These are phyloP conservation scores for Atkinsonella texensis DNA, from an alignment of 2,329 filamentous ascomycete genomes.

Conservation along the genomic window DNA sequence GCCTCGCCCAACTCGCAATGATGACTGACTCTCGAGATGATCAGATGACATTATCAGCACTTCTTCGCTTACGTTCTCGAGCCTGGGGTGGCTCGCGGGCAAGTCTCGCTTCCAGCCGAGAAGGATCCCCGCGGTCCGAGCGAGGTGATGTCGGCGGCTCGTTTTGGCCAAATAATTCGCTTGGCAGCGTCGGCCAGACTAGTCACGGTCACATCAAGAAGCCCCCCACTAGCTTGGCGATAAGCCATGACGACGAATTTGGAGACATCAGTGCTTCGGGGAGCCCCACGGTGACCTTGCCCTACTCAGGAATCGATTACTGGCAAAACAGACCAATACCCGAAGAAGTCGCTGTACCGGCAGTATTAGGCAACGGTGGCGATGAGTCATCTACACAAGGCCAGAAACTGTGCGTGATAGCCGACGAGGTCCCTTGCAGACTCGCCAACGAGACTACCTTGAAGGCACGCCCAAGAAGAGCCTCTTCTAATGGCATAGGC, in stretches of 20 bases:
- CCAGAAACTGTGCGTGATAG: no score
- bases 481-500: background rate
- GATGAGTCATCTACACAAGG: background rate
- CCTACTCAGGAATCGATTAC: slow-evolving; percentile 15
- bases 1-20: slow-evolving; percentile 65
- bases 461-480: background rate
- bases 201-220: slow-evolving; percentile 28
- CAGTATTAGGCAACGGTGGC: background rate
- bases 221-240: slow-evolving; percentile 36
- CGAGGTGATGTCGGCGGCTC: slow-evolving; percentile 29
- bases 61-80: slow-evolving; percentile 60
- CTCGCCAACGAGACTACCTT: background rate
- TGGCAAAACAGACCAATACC: background rate
- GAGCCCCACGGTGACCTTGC: slow-evolving; percentile 39
- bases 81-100: slow-evolving; percentile 75
- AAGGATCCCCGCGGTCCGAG: slow-evolving; percentile 38
- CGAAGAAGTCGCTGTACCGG: background rate
- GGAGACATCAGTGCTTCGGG: slow-evolving; percentile 33
- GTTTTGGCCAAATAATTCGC: slow-evolving; percentile 5
- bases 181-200: slow-evolving; percentile 1
- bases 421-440: background rate
- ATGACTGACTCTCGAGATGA: slow-evolving; percentile 45
- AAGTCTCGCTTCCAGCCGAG: slow-evolving; percentile 47
- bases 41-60: slow-evolving; percentile 60
- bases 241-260: slow-evolving; percentile 35